Percentiles rank a stretch among this genome's conserved stretches.
Conservation (phyloP, 208 protist genomes). For the Leishmania gerbilli region DNA sequence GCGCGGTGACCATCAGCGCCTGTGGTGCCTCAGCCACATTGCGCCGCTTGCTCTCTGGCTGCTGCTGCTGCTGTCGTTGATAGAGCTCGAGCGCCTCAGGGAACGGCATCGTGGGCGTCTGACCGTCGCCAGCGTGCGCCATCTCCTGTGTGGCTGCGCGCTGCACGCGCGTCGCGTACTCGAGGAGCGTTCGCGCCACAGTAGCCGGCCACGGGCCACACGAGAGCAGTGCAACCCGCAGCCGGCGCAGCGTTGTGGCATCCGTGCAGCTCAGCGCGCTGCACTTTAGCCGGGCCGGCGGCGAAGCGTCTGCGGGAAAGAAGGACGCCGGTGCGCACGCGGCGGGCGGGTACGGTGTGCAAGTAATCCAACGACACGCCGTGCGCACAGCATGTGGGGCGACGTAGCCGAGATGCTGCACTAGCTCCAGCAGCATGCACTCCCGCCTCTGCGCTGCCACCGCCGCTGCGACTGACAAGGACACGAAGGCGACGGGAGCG, state of each 20-base stretch:
- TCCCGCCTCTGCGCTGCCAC: slow-evolving; percentile 9
- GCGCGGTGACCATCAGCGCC: background rate
- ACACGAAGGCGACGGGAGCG: background rate
- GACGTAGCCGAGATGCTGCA: slow-evolving; percentile 19
- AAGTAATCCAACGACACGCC: slow-evolving; percentile 7
- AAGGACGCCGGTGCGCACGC: background rate
- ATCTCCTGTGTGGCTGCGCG: too few relatives aligned
- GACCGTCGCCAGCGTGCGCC: background rate
- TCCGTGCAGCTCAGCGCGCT: slow-evolving; percentile 5
- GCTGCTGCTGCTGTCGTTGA: background rate
- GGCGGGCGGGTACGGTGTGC: slow-evolving; percentile 17
- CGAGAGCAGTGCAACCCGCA: slow-evolving; percentile 17
- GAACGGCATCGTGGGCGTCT: background rate
- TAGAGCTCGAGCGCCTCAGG: slow-evolving; percentile 9
- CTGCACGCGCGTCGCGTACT: slow-evolving; percentile 13
- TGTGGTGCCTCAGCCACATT: background rate
- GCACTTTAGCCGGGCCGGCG: background rate
- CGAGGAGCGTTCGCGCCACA: slow-evolving; percentile 15
- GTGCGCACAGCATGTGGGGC: slow-evolving; percentile 21
- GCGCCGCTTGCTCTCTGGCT: background rate
- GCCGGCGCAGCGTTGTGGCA: slow-evolving; percentile 12
- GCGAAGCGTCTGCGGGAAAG: background rate
- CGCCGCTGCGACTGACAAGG: background rate
- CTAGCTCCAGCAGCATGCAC: slow-evolving; percentile 5
- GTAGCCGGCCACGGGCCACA: slow-evolving; percentile 25